A percentile compares a stretch with the other conserved stretches of the same genome.
Evolutionary conservation across 1,284 basidiomycete species (phyloP).

Genomic region (Abortiporus biennis): DNA sequence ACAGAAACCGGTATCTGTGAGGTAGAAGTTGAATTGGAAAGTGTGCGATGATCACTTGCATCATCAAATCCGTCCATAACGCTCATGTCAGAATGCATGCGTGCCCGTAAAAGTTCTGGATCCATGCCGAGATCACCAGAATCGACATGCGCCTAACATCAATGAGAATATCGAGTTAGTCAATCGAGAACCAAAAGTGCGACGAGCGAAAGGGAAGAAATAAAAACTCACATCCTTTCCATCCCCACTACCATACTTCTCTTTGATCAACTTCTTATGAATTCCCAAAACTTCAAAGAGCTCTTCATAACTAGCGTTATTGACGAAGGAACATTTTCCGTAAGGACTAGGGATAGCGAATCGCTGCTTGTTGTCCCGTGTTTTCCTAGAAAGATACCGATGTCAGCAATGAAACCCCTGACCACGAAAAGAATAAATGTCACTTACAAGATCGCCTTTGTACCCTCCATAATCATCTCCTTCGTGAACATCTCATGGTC

Average conservation of each 20-base stretch:
- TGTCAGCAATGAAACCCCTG: slow-evolving; percentile 1
- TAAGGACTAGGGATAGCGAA: slow-evolving; percentile 15
- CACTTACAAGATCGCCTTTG: slow-evolving; percentile 14
- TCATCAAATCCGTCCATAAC: too few relatives aligned
- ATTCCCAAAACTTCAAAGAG: slow-evolving; percentile 11
- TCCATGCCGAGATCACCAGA: slow-evolving; percentile 17
- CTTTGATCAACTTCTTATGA: slow-evolving; percentile 15
- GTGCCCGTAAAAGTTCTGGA: too few relatives aligned
- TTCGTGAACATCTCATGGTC: slow-evolving; percentile 17
- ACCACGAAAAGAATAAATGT: not conserved
- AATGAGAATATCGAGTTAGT: too few relatives aligned
- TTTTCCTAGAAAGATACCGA: slow-evolving; percentile 13
- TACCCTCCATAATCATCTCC: slow-evolving; percentile 12
- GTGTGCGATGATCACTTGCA: too few relatives aligned
- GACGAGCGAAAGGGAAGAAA: not conserved
- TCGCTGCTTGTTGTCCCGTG: slow-evolving; percentile 16
- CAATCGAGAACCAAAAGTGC: not conserved
- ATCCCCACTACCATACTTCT: slow-evolving; percentile 13
- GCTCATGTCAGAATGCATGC: too few relatives aligned
- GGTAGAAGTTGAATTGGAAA: too few relatives aligned
- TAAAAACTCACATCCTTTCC: slow-evolving; percentile 14
- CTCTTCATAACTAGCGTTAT: slow-evolving; percentile 13
- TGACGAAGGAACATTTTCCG: slow-evolving; percentile 15
- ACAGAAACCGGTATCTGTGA: too few relatives aligned
- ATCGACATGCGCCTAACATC: slow-evolving; percentile 12